Base-by-base conservation (phyloP, 2,329 filamentous ascomycete species). In the Colletotrichum tofieldiae region DNA sequence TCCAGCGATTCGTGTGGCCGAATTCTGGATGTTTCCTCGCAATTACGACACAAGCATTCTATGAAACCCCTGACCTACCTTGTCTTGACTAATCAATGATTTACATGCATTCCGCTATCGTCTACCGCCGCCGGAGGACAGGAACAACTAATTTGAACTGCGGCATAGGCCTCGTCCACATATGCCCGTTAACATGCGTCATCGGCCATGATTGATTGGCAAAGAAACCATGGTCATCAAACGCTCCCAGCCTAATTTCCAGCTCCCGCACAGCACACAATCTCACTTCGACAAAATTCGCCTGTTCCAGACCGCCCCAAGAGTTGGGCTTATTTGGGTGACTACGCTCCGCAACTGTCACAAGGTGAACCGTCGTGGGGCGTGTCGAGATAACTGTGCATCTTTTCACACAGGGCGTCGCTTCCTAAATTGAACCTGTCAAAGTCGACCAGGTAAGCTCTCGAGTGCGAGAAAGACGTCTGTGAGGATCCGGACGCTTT, bases 391-490 rank as follows among this genome's bases (percentile, higher is more conserved):
- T 68, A 68, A 4, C 11, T 20, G 29, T 39, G 54, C 35, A 39
- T 56, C 54, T 37, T 56, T 9, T 49, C 18, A 1, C 45, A 26
- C 1, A 18, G 4, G 18, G n/a, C 20, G 2, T 20, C 12, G 35
- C 45, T 23, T 14, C 12, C 16, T 3, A 26, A 14, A 16, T 26
- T 2, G 32, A 60, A 29, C 4, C 47, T 12, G 39, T 41, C 16
- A 6, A 67, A 20, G 51, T 72, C 65, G 3, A 72, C 6, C 12
- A 72, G 11, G 18, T 47, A 64, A 5, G 16, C 26, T 72, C 58
- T 29, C 16, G 4, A 72, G 35, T 1, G 7, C 23, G 23, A 45
- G 18, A 49, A 72, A 68, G 20, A 59, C 23, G 29, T 72, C 58
- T 0, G 51, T 32, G 32, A 72, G 18, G 11, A 72, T 18, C 20